These are phyloP conservation scores for Umbelopsis sp. DNA, from an alignment of 371 early-diverging fungal species.

Conservation along the genomic window DNA sequence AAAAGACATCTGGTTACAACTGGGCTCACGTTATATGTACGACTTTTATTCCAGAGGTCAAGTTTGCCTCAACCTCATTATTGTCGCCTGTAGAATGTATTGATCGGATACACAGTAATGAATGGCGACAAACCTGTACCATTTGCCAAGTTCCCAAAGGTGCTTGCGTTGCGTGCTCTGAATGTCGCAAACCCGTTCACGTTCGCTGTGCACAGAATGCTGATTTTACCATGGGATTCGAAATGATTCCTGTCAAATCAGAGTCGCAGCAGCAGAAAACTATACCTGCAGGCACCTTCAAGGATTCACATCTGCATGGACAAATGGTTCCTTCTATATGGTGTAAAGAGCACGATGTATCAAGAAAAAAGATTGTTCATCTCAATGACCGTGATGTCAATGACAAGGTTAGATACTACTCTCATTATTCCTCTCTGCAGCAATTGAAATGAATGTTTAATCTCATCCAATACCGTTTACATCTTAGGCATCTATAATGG, in stretches of 20 bases:
- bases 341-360: conserved; percentile 52
- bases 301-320: conserved; percentile 31
- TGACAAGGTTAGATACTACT: conserved; percentile 10
- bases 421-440: neutral
- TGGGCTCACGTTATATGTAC: conserved; percentile 97
- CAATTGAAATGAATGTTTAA: neutral
- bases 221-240: conserved; percentile 49
- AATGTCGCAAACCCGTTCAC: conserved; percentile 43
- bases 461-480: neutral
- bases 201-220: conserved; percentile 55
- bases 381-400: conserved; percentile 27
- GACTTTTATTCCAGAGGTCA: conserved; percentile 78
- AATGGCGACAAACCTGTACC: conserved; percentile 63
- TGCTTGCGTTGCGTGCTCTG: conserved; percentile 44
- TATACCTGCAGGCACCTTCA: conserved; percentile 34
- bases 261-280: conserved; percentile 21
- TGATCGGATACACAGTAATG: conserved; percentile 63
- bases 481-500: conserved; percentile 30
- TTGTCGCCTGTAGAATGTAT: conserved; percentile 82
- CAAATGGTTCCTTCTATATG: conserved; percentile 57
- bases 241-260: conserved; percentile 41
- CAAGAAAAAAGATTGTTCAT: conserved; percentile 23
- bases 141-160: conserved; percentile 51
- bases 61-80: conserved; percentile 62
- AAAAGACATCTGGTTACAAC: conserved; percentile 82